These are phyloP conservation scores for Aspergillus avenaceus DNA, from an alignment of 495 filamentous ascomycete species.

Conservation along the genomic window DNA sequence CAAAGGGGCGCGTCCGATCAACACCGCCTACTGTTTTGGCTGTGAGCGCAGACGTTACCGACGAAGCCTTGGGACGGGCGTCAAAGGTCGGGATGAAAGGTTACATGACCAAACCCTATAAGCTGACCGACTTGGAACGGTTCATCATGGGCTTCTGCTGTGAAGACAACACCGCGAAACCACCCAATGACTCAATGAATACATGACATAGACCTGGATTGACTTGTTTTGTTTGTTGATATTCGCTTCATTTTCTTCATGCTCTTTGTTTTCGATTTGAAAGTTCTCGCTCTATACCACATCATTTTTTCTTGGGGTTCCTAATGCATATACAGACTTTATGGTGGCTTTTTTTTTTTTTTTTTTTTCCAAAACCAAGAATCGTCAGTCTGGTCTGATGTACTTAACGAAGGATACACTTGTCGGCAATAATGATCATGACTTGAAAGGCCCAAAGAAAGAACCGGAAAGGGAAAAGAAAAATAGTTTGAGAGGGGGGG, in stretches of 20 bases:
- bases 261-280: conserved; percentile 3
- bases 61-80: conserved; percentile 59
- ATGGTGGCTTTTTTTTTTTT: neutral
- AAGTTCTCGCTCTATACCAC: conserved; percentile 1
- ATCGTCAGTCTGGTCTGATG: neutral
- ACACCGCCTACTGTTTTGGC: conserved; percentile 55
- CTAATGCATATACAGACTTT: neutral
- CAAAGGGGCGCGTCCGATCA: neutral
- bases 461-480: neutral
- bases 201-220: conserved; percentile 12
- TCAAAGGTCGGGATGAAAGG: conserved; percentile 68
- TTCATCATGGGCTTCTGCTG: conserved; percentile 62
- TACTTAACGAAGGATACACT: conserved; percentile 5
- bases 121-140: conserved; percentile 64
- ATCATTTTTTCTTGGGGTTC: neutral
- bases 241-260: neutral
- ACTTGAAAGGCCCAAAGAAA: neutral
- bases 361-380: too few relatives aligned
- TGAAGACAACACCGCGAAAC: conserved; percentile 7
- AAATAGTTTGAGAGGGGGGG: neutral
- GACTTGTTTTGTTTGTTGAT: neutral
- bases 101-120: conserved; percentile 78
- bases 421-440: conserved; percentile 7
- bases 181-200: conserved; percentile 14
- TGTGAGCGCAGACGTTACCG: conserved; percentile 74